Percentiles rank a stretch among this genome's conserved stretches.
phyloP scores from a whole-genome alignment of 1,284 basidiomycete species.

The Cutaneotrichosporon mucoides region DNA sequence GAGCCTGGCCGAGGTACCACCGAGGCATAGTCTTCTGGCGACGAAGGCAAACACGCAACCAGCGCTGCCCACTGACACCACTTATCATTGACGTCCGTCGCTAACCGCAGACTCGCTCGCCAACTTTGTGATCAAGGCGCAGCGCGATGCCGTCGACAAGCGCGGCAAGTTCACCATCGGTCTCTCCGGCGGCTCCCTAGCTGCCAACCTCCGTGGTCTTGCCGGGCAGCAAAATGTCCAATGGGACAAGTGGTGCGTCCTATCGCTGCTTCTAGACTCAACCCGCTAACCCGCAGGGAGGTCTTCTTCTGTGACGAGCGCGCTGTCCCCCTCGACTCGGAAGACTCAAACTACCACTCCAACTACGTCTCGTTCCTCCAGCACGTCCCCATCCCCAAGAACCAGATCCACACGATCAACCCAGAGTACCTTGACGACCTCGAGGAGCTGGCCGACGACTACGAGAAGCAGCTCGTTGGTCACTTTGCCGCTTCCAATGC shows the following conservation, averaged over 20 bases:
- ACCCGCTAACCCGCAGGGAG: conserved; percentile 62
- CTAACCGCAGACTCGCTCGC: conserved; percentile 60
- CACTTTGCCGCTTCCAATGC: conserved; percentile 87
- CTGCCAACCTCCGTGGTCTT: conserved; percentile 75
- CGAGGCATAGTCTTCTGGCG: too few species aligned
- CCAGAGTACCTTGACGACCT: conserved; percentile 61
- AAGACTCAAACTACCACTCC: conserved; percentile 87
- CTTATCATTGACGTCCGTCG: neutral
- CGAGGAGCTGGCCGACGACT: conserved; percentile 84
- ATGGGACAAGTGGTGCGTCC: conserved; percentile 60
- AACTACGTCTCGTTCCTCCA: conserved; percentile 75
- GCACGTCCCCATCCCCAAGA: conserved; percentile 68
- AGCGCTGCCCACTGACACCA: neutral
- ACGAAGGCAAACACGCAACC: too few species aligned
- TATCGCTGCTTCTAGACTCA: neutral
- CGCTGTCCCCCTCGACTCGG: conserved; percentile 84
- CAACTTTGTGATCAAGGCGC: conserved; percentile 80
- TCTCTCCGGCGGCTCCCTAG: conserved; percentile 88
- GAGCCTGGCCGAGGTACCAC: too few species aligned
- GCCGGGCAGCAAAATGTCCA: conserved; percentile 69
- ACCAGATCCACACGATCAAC: conserved; percentile 87
- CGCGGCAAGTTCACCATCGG: conserved; percentile 90
- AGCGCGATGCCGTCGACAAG: conserved; percentile 87
- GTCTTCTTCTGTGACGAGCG: conserved; percentile 98
- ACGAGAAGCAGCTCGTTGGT: conserved; percentile 85